A percentile compares a stretch with the other conserved stretches of the same genome.
Evolutionary conservation across 257 asterid genomes (phyloP).

Genomic region (Salvia splendens): DNA sequence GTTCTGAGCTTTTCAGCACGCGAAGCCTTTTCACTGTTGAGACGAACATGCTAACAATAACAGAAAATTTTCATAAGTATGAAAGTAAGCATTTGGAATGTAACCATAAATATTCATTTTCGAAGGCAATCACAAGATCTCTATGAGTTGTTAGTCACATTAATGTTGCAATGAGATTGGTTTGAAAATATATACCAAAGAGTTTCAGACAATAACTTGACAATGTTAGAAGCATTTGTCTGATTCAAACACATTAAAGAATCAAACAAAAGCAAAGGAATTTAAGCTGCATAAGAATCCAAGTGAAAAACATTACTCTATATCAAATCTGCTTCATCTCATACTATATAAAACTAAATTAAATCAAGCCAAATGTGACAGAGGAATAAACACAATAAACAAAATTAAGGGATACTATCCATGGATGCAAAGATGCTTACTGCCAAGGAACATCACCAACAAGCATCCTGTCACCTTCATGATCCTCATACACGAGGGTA

Average conservation of each 20-base stretch:
- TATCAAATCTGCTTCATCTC: conserved; percentile 6
- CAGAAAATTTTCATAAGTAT: background rate
- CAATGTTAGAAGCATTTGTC: conserved; percentile 7
- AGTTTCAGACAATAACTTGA: background rate
- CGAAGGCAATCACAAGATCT: background rate
- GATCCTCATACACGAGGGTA: conserved; percentile 95
- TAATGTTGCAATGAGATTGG: no score
- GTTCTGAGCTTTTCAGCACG: conserved; percentile 79
- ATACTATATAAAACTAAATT: background rate
- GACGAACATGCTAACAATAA: conserved; percentile 77
- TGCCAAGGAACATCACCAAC: conserved; percentile 99
- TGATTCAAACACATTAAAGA: background rate
- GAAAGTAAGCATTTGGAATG: background rate
- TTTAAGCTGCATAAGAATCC: conserved; percentile 11
- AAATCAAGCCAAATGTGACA: conserved; percentile 2
- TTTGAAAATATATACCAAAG: background rate
- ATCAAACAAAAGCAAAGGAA: background rate
- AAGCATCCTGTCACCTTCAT: conserved; percentile 98
- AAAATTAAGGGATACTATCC: conserved; percentile 31
- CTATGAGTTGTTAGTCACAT: background rate
- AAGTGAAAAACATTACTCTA: conserved; percentile 6
- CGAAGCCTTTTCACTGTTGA: conserved; percentile 88
- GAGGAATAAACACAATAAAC: conserved; percentile 6
- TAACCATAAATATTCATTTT: background rate
- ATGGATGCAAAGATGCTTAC: conserved; percentile 61